Base-by-base conservation (phyloP, 352 stramenopile species). In the Phytophthora megakarya region DNA sequence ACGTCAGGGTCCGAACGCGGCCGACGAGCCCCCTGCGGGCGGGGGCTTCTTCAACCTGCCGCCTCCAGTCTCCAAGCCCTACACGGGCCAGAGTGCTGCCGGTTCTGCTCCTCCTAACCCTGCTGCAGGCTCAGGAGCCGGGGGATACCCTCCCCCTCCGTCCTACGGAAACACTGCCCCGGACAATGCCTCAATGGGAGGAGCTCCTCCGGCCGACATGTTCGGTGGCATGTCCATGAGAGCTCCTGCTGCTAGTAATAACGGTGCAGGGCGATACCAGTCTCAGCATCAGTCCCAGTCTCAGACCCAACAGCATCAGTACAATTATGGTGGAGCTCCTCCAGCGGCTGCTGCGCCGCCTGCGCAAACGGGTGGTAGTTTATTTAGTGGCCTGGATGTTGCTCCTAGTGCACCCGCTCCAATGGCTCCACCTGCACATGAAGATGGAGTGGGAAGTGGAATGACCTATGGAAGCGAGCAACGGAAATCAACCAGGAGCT, bases 11-110 rank as follows among this genome's bases (percentile, higher is more conserved):
- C 49, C 51, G 32, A 67, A 61, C 19, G 66, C 43, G 3, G 45
- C 54, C 3, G 67, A 76, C 33, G 74, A 86, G 15, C 68, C 77
- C 21, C 77, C 68, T 8, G 63, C 67, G 8, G 86, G 84, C 25
- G 86, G 86, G 25, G 86, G 86, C 33, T 93, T 93, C 80, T 95
- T 95, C 65, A 95, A 95, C 47, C 64, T 95, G 10, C 86, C 86
- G 19, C 84, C 83, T n/a, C 74, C 83, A 11, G 72, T 87, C 9
- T 49, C 70, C 12, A 90, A 91, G 56, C 73, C 71, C 15, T 73
- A 78, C 23, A 66, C 56, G 7, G 57, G 57, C 23, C 46, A 60
- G 45, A 64, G 55, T 47, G 70, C 47, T 35, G 43, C 60, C 26
- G 64, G 46, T 50, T 54, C 39, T 13, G 53, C 42, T 6, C 26